Conservation (phyloP, 2,329 filamentous ascomycete species). For the Neurospora crassa region DNA sequence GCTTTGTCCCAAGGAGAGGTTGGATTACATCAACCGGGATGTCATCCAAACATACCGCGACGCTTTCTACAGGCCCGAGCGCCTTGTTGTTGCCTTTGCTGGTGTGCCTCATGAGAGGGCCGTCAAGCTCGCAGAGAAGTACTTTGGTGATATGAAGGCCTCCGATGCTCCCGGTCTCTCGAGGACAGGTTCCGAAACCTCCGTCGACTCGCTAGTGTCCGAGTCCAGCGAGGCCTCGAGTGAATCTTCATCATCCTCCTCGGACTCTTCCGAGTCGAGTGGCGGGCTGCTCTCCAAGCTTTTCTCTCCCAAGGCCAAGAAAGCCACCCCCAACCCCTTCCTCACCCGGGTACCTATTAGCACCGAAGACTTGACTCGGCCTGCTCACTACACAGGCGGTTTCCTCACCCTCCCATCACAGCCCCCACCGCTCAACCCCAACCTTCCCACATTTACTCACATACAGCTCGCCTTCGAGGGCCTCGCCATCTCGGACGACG, state of each 20-base stretch:
- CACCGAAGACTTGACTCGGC: slow-evolving; percentile 45
- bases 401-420: slow-evolving; percentile 79
- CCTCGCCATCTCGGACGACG: slow-evolving; percentile 76
- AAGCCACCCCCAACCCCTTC: slow-evolving; percentile 53
- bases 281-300: slow-evolving; percentile 57
- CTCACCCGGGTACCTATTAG: slow-evolving; percentile 37
- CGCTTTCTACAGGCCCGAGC: slow-evolving; percentile 78
- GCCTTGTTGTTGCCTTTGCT: slow-evolving; percentile 91
- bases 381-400: slow-evolving; percentile 85
- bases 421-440: slow-evolving; percentile 67
- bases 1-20: slow-evolving; percentile 76
- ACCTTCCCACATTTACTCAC: slow-evolving; percentile 73
- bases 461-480: slow-evolving; percentile 96
- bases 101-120: slow-evolving; percentile 78
- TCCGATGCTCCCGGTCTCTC: slow-evolving; percentile 39
- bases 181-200: slow-evolving; percentile 49
- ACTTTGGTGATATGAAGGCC: slow-evolving; percentile 83
- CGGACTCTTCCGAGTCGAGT: slow-evolving; percentile 26
- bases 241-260: slow-evolving; percentile 23
- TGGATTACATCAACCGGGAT: slow-evolving; percentile 62
- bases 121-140: slow-evolving; percentile 67
- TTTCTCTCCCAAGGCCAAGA: slow-evolving; percentile 83
- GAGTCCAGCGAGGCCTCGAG: slow-evolving; percentile 24
- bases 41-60: slow-evolving; percentile 72
- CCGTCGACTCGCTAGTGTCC: slow-evolving; percentile 30